Evolutionary conservation across 768 basidiomycete genomes (phyloP).

Genomic region (Austroboletus festivus): DNA sequence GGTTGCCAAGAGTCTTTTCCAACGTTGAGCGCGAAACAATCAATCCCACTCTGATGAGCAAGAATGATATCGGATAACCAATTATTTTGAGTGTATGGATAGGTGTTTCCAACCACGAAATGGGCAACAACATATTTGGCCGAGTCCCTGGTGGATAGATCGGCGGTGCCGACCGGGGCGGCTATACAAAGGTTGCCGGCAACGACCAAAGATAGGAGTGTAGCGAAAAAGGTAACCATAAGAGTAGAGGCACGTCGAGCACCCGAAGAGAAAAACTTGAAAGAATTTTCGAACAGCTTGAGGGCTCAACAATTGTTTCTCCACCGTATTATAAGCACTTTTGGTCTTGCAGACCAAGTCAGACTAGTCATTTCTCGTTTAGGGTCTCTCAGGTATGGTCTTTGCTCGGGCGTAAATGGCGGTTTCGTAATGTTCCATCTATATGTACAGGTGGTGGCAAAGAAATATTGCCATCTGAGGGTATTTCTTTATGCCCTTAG

Average conservation of each 20-base stretch:
- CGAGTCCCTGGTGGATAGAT: slow-evolving; percentile 13
- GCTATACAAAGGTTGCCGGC: slow-evolving; percentile 4
- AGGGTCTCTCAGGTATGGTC: too few relatives aligned
- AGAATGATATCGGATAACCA: slow-evolving; percentile 53
- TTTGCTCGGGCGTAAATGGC: too few relatives aligned
- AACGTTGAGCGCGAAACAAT: slow-evolving; percentile 70
- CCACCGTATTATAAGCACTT: slow-evolving; percentile 12
- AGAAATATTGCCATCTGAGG: too few relatives aligned
- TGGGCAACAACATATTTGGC: slow-evolving; percentile 54
- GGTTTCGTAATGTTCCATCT: too few relatives aligned
- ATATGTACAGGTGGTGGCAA: too few relatives aligned
- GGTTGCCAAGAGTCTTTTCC: slow-evolving; percentile 64
- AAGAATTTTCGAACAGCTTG: too few relatives aligned
- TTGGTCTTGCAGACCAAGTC: slow-evolving; percentile 7
- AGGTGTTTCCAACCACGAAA: slow-evolving; percentile 64
- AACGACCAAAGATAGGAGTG: slow-evolving; percentile 13
- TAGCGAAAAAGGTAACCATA: slow-evolving; percentile 15
- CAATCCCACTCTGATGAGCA: slow-evolving; percentile 57
- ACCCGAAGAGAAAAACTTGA: slow-evolving; percentile 1
- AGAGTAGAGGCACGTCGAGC: slow-evolving; percentile 16
- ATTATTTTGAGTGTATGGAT: slow-evolving; percentile 46
- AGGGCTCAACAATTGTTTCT: not conserved
- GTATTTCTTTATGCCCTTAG: too few relatives aligned
- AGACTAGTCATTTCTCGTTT: not conserved
- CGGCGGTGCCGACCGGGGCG: slow-evolving; percentile 14